These are phyloP conservation scores for Neurospora terricola DNA, from an alignment of 495 filamentous ascomycete genomes.

Conservation along the genomic window DNA sequence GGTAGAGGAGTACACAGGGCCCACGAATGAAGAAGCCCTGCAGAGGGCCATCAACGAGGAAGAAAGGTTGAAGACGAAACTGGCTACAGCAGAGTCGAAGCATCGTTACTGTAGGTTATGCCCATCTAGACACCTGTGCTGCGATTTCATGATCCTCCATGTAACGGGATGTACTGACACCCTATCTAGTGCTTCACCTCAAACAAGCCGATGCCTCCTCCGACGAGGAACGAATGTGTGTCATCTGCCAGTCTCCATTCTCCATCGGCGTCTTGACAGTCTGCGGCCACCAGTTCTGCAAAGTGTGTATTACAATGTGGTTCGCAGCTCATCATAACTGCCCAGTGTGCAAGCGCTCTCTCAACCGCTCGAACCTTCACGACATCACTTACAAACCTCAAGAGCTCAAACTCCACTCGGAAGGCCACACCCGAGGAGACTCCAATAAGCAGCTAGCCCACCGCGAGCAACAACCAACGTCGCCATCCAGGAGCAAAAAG, in stretches of 20 bases:
- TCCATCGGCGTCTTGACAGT: conserved; percentile 74
- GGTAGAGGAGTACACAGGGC: conserved; percentile 58
- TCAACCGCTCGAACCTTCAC: conserved; percentile 57
- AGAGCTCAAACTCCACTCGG: conserved; percentile 58
- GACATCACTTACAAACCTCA: conserved; percentile 77
- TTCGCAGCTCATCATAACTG: conserved; percentile 53
- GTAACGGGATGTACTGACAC: conserved; percentile 8
- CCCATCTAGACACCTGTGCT: background rate
- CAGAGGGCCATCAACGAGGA: conserved; percentile 32
- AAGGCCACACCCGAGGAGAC: conserved; percentile 21
- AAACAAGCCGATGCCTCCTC: conserved; percentile 42
- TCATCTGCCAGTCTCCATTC: conserved; percentile 69
- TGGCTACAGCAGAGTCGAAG: conserved; percentile 56
- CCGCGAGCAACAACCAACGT: background rate
- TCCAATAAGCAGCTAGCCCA: background rate
- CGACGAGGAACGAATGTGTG: conserved; percentile 55
- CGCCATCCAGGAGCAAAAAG: conserved; percentile 10
- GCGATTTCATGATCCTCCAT: background rate
- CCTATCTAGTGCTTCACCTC: conserved; percentile 31
- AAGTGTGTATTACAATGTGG: conserved; percentile 73
- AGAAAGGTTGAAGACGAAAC: conserved; percentile 36
- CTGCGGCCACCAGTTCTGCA: conserved; percentile 87
- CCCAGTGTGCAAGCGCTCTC: conserved; percentile 63
- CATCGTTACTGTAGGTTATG: conserved; percentile 52
- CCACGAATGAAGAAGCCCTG: conserved; percentile 27